Evolutionary conservation across 106 monocot genomes (phyloP).

Genomic region (Iris macrosiphon): DNA sequence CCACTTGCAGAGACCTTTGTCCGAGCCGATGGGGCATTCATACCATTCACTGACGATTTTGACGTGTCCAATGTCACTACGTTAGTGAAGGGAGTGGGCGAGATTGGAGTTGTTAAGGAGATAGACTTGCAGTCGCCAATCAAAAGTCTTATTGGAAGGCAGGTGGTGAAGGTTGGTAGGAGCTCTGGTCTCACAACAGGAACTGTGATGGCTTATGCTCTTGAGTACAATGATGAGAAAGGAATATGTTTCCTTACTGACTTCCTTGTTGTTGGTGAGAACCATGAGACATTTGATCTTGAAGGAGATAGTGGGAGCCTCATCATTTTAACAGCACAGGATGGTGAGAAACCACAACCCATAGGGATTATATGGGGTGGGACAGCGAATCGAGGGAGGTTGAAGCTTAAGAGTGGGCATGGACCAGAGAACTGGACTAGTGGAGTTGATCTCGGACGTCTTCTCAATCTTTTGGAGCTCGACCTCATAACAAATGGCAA

Average conservation of each 20-base stretch:
- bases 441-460: slow-evolving; percentile 89
- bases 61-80: slow-evolving; percentile 74
- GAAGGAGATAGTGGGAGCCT: slow-evolving; percentile 98
- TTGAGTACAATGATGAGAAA: slow-evolving; percentile 94
- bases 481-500: slow-evolving; percentile 79
- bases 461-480: slow-evolving; percentile 90
- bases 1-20: slow-evolving; percentile 87
- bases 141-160: slow-evolving; percentile 67
- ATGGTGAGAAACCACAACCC: slow-evolving; percentile 61
- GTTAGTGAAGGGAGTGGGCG: slow-evolving; percentile 71
- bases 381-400: slow-evolving; percentile 78
- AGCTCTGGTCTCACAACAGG: slow-evolving; percentile 86
- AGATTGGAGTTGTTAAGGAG: slow-evolving; percentile 69
- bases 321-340: slow-evolving; percentile 59
- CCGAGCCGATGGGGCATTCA: slow-evolving; percentile 94
- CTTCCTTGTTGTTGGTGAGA: slow-evolving; percentile 89
- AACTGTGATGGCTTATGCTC: slow-evolving; percentile 79
- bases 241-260: slow-evolving; percentile 92
- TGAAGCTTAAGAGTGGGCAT: slow-evolving; percentile 72
- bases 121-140: slow-evolving; percentile 87
- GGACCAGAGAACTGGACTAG: slow-evolving; percentile 96
- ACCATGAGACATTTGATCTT: slow-evolving; percentile 88
- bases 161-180: slow-evolving; percentile 87
- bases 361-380: slow-evolving; percentile 97
- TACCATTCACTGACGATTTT: slow-evolving; percentile 84